Evolutionary conservation across 139 green algal genomes (phyloP), one percentile per base, ranked within the genome.

Genomic region (Volvox reticuliferus): DNA sequence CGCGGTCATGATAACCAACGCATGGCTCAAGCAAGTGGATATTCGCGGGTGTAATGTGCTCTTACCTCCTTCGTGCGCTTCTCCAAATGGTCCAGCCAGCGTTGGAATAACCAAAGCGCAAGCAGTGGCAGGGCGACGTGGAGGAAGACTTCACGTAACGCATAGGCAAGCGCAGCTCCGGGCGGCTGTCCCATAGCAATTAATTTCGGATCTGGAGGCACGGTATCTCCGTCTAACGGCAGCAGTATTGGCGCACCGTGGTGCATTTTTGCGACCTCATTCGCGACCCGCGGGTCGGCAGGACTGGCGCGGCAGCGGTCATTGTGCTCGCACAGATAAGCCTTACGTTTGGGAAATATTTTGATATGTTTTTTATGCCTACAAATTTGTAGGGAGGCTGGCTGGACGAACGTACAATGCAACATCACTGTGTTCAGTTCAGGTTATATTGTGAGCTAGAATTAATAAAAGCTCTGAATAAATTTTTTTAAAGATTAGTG

Each of bases 91-190:
- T 13, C 19, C 12, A 90, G 50, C 86, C 86, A 90, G n/a, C 30
- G 71, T 55, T 90, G 86, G 21, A 90, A 44, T 19, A 75, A n/a
- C 86, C 86, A 90, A 37, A 90, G 44, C 3, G 55, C 50, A 55
- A 90, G 73, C 86, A 90, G 86, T 55, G 86, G 86, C 50, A 90
- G 86, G 21, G 22, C 86, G 50, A 90, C 86, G 12, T 90, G 86
- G 20, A 90, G 73, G 26, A 35, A 17, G 2, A 82, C 50, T 75
- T 90, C 86, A 32, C 86, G 86, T 22, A 24, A 36, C 30, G 73
- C 73, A 24, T 90, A 89, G 2, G 28, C 30, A 24, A 89, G 44
- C 12, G 84, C 84, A 13, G 84, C 84, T 1, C 17, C 20, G 1
- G 44, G 68, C 0, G 84, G 84, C 84, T 89, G 84, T 9, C 5